phyloP scores from a whole-genome alignment of 2,329 filamentous ascomycete genomes.

The Aspergillus luchuensis region DNA sequence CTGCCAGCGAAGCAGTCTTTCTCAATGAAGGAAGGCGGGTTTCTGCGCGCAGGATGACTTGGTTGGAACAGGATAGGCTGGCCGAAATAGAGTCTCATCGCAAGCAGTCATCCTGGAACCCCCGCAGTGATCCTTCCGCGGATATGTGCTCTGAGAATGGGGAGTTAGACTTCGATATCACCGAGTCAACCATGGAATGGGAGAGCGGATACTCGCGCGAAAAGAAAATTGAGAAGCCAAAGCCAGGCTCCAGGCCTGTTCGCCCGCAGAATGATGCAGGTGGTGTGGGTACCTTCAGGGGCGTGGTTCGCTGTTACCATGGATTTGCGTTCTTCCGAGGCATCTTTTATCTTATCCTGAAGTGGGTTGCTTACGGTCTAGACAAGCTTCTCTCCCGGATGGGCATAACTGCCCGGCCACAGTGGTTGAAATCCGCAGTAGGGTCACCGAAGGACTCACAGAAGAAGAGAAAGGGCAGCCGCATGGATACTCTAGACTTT shows the following conservation, averaged over 20 bases:
- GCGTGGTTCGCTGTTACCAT: conserved; percentile 75
- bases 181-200: conserved; percentile 39
- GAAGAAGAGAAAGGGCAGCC: conserved; percentile 15
- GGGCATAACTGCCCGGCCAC: conserved; percentile 63
- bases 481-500: conserved; percentile 49
- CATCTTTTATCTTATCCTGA: conserved; percentile 67
- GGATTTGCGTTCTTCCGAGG: conserved; percentile 72
- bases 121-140: conserved; percentile 18
- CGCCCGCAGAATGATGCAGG: conserved; percentile 47
- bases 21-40: conserved; percentile 84
- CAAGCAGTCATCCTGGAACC: conserved; percentile 22
- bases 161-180: conserved; percentile 39
- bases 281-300: conserved; percentile 77
- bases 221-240: conserved; percentile 46
- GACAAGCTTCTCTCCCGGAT: conserved; percentile 59
- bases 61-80: conserved; percentile 86
- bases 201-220: conserved; percentile 51
- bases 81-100: conserved; percentile 67
- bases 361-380: conserved; percentile 59
- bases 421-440: conserved; percentile 57
- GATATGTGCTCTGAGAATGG: conserved; percentile 33
- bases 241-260: conserved; percentile 36
- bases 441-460: conserved; percentile 28
- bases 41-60: conserved; percentile 74
- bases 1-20: conserved; percentile 94